Conservation (phyloP, 1,284 basidiomycete genomes). For the Afroboletus lepidellus region DNA sequence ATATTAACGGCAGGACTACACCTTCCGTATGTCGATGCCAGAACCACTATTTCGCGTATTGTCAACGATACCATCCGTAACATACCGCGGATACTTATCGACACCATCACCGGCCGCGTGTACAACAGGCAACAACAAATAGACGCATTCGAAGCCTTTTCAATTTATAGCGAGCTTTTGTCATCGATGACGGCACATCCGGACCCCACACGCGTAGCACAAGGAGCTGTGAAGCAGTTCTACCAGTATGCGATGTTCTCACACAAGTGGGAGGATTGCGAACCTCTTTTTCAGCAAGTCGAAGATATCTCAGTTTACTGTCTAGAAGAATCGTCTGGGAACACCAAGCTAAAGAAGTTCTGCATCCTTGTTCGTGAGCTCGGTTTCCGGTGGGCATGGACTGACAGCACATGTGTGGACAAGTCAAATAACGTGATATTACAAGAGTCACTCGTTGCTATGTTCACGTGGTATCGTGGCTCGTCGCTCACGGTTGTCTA, state of each 20-base stretch:
- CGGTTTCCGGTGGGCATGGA: not conserved
- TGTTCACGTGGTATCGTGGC: not conserved
- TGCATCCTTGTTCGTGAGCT: not conserved
- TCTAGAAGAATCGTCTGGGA: not conserved
- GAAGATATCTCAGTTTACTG: not conserved
- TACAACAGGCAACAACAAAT: not conserved
- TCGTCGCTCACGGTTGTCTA: not conserved
- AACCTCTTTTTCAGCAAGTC: not conserved
- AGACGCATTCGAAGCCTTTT: not conserved
- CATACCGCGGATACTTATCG: not conserved
- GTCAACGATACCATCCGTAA: not conserved
- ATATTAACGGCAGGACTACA: not conserved
- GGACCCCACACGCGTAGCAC: not conserved
- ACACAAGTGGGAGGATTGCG: not conserved
- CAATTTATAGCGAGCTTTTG: not conserved
- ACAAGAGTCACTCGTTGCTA: not conserved
- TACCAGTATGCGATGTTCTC: not conserved
- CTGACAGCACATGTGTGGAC: not conserved
- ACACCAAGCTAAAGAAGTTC: not conserved
- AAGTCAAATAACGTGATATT: not conserved
- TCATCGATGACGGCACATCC: not conserved
- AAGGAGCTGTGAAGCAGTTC: not conserved
- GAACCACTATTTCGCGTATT: not conserved
- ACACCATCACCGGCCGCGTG: not conserved
- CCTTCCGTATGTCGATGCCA: not conserved